Conservation (phyloP, 2,329 filamentous ascomycete species). For the Cordyceps fumosorosea region DNA sequence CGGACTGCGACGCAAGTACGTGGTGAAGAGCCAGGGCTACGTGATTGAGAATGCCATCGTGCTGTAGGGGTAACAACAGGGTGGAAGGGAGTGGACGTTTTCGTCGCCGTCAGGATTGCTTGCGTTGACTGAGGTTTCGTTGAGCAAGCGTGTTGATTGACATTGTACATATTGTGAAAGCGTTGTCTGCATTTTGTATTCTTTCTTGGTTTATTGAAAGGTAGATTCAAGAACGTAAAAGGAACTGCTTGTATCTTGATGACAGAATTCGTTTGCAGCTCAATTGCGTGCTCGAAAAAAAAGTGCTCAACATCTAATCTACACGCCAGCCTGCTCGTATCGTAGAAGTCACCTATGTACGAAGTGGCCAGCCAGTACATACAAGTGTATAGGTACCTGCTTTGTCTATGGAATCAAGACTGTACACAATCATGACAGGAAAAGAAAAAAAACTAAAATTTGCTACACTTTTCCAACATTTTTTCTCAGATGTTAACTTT, state of each 20-base stretch:
- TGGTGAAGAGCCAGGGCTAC: constrained; percentile 73
- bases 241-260: not conserved
- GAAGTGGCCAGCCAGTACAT: not conserved
- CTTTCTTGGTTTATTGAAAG: not conserved
- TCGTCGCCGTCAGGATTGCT: not conserved
- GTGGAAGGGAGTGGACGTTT: not conserved
- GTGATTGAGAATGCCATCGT: constrained; percentile 74
- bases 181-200: not conserved
- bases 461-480: constrained; percentile 6
- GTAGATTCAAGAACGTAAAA: not conserved
- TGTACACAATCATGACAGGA: not conserved
- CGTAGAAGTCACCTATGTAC: not conserved
- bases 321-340: not conserved
- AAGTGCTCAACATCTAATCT: not conserved
- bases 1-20: constrained; percentile 71
- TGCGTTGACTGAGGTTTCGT: too few relatives aligned
- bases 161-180: not conserved
- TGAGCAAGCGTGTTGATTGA: too few relatives aligned
- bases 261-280: too few relatives aligned
- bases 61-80: constrained; percentile 20
- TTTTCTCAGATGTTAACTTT: not conserved
- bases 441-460: not conserved
- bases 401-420: not conserved
- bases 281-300: not conserved
- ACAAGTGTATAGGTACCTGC: not conserved